Conservation (phyloP, 2,329 filamentous ascomycete species). For the Incumbomyces lentus region DNA sequence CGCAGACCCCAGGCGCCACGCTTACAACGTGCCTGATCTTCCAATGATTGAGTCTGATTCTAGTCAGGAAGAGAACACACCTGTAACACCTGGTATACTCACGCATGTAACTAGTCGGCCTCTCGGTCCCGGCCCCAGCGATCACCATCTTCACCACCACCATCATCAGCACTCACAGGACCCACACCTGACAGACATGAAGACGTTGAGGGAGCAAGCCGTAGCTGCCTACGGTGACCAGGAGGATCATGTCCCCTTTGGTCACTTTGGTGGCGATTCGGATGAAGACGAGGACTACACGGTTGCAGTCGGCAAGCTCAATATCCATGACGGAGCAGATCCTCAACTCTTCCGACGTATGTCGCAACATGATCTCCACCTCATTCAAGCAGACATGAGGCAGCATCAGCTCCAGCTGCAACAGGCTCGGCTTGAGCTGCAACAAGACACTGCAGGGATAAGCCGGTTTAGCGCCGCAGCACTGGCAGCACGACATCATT, state of each 20-base stretch:
- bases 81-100: constrained; percentile 35
- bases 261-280: constrained; percentile 35
- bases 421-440: constrained; percentile 35
- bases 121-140: too few relatives aligned
- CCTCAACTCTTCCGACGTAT: constrained; percentile 29
- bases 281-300: constrained; percentile 24
- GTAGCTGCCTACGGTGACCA: constrained; percentile 41
- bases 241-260: constrained; percentile 35
- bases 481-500: constrained; percentile 20
- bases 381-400: constrained; percentile 74
- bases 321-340: constrained; percentile 22
- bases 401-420: constrained; percentile 60
- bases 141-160: constrained; percentile 24
- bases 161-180: constrained; percentile 63
- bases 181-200: constrained; percentile 58
- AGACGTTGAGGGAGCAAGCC: constrained; percentile 60
- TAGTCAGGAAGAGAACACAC: constrained; percentile 40
- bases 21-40: constrained; percentile 51
- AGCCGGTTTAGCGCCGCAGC: constrained; percentile 26
- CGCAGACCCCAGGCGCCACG: constrained; percentile 38
- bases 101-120: constrained; percentile 15
- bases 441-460: constrained; percentile 25
- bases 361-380: constrained; percentile 43
- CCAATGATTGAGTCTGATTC: constrained; percentile 50
- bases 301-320: constrained; percentile 20